A percentile compares a stretch with the other conserved stretches of the same genome.
Evolutionary conservation across 2,329 filamentous ascomycete genomes (phyloP).

Genomic region (Aschersonia sp.): DNA sequence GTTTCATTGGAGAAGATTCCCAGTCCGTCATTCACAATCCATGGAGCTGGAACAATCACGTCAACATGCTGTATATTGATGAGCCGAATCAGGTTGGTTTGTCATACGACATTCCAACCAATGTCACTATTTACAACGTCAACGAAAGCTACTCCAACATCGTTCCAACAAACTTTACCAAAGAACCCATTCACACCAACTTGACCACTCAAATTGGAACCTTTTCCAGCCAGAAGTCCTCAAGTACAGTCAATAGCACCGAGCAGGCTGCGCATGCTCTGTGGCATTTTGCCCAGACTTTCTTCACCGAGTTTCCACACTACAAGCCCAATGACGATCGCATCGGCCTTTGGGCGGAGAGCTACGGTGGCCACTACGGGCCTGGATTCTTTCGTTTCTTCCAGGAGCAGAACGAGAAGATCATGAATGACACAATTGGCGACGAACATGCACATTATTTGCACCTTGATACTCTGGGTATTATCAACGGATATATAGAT

Average conservation of each 20-base stretch:
- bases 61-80: conserved; percentile 40
- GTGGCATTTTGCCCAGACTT: conserved; percentile 54
- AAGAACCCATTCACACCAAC: conserved; percentile 20
- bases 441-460: conserved; percentile 32
- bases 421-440: conserved; percentile 13
- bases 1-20: conserved; percentile 29
- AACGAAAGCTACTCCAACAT: conserved; percentile 37
- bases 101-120: conserved; percentile 50
- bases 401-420: conserved; percentile 47
- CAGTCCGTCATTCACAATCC: conserved; percentile 38
- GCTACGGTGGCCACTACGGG: conserved; percentile 57
- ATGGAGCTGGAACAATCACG: conserved; percentile 48
- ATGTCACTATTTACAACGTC: conserved; percentile 39
- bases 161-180: conserved; percentile 18
- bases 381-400: conserved; percentile 44
- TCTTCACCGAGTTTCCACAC: conserved; percentile 41
- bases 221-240: conserved; percentile 14
- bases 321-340: conserved; percentile 39
- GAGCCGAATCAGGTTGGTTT: conserved; percentile 55
- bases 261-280: conserved; percentile 38
- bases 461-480: conserved; percentile 46
- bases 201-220: conserved; percentile 21
- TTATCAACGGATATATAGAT: conserved; percentile 59
- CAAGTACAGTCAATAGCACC: conserved; percentile 31
- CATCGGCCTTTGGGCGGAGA: conserved; percentile 53